phyloP scores from a whole-genome alignment of 108 stramenopile species.

The Fistulifera solaris region DNA sequence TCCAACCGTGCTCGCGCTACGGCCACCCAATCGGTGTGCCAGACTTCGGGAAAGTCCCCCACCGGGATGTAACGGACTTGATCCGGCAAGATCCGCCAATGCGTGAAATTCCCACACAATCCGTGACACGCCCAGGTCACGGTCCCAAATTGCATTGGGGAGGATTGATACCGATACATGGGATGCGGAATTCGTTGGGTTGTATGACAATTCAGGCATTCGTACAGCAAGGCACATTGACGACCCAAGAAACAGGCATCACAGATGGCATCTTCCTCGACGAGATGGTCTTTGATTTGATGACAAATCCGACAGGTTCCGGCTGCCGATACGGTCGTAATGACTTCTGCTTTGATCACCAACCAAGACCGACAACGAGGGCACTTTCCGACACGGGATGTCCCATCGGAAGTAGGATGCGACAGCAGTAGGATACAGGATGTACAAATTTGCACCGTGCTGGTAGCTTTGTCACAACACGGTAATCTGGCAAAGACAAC shows the following conservation, averaged over 20 bases:
- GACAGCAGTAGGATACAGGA: conserved; percentile 9
- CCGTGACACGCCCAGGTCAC: conserved; percentile 20
- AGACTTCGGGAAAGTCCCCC: conserved; percentile 6
- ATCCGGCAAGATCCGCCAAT: conserved; percentile 12
- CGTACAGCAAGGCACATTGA: conserved; percentile 11
- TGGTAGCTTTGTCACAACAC: conserved; percentile 4
- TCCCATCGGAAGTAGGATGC: conserved; percentile 1
- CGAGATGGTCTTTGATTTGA: conserved; percentile 8
- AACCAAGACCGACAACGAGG: conserved; percentile 11
- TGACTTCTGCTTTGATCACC: background rate
- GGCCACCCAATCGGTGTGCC: background rate
- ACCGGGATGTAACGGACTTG: conserved; percentile 6
- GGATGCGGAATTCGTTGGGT: conserved; percentile 25
- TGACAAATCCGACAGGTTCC: conserved; percentile 5
- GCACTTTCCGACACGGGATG: conserved; percentile 6
- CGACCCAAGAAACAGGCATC: conserved; percentile 14
- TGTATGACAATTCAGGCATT: conserved; percentile 16
- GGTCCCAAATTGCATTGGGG: conserved; percentile 8
- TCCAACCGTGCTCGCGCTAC: background rate
- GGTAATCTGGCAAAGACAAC: conserved; percentile 3
- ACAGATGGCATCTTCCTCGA: conserved; percentile 7
- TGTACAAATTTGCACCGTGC: conserved; percentile 6
- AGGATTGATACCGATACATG: conserved; percentile 22
- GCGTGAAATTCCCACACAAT: conserved; percentile 8
- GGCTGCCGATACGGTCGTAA: background rate